Percentiles rank a stretch among this genome's conserved stretches.
phyloP scores from a whole-genome alignment of 2,329 filamentous ascomycete species.

The Penicillium aurantiogriseum region DNA sequence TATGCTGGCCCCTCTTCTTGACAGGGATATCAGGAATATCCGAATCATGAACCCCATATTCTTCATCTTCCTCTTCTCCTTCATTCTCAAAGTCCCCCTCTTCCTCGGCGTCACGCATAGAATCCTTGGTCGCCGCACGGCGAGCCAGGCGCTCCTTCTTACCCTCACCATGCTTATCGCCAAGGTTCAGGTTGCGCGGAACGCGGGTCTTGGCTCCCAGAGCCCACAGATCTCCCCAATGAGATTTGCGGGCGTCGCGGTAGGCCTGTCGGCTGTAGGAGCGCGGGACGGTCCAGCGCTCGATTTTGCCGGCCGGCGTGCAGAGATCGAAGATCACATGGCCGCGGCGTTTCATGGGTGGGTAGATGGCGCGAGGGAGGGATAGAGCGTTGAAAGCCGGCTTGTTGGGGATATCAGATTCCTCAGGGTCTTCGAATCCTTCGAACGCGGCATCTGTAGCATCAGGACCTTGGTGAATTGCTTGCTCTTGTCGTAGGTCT shows the following conservation, averaged over 20 bases:
- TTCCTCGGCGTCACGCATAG: slow-evolving; percentile 20
- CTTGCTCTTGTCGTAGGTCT: slow-evolving; percentile 49
- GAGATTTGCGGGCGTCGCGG: slow-evolving; percentile 84
- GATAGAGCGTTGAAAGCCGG: slow-evolving; percentile 55
- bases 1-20: slow-evolving; percentile 36
- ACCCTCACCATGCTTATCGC: slow-evolving; percentile 45
- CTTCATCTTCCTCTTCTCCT: slow-evolving; percentile 27
- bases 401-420: slow-evolving; percentile 12
- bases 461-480: slow-evolving; percentile 52
- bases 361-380: slow-evolving; percentile 74
- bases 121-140: slow-evolving; percentile 29
- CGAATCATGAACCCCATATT: slow-evolving; percentile 23
- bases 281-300: slow-evolving; percentile 89
- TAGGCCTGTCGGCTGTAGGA: slow-evolving; percentile 80
- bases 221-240: slow-evolving; percentile 95
- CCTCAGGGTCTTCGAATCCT: slow-evolving; percentile 61
- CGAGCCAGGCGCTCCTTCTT: slow-evolving; percentile 44
- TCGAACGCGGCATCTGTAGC: slow-evolving; percentile 67
- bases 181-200: slow-evolving; percentile 59
- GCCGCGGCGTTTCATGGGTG: slow-evolving; percentile 80
- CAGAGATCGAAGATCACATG: slow-evolving; percentile 90
- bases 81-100: slow-evolving; percentile 26
- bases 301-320: slow-evolving; percentile 78
- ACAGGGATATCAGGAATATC: slow-evolving; percentile 18
- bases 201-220: slow-evolving; percentile 86